Evolutionary conservation across 2,329 filamentous ascomycete species (phyloP), one percentile per base, ranked within the genome.

Genomic region (Diplocarpon mali): DNA sequence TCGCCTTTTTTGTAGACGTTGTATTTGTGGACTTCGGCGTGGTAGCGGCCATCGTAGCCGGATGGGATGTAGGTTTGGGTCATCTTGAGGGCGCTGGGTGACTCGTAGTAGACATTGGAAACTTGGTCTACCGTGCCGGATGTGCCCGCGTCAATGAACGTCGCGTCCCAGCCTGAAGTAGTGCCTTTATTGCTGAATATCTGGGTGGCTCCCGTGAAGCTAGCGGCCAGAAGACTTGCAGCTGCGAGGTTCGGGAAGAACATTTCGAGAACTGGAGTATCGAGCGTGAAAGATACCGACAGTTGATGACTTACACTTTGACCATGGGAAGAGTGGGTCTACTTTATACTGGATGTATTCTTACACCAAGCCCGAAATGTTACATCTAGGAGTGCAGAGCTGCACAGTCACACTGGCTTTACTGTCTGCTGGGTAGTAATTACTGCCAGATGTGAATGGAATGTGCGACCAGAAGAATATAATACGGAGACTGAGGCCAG

Each of bases 21-120:
- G 52, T 65, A 58, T 49, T 66, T 63, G 46, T 63, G 60, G 11
- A 66, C 66, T 56, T 73, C 70, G 31, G 70, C 68, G 60, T 73
- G 69, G 57, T 71, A 73, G 9, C 69, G 68, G 15, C 65, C 68
- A 2, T 41, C 57, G 56, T 67, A 70, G 53, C 47, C 56, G 8
- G 12, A n/a, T n/a, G n/a, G n/a, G n/a, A n/a, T 27, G 57, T 69
- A 68, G 30, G 60, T 63, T 52, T 69, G 67, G 2, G 64, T 66
- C 49, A 52, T 49, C 24, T 52, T 52, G 20, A 52, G 42, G 13
- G 47, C 35, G 7, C 35, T 37, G 13, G 49, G 16, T 2, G 34
- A 36, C 35, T 49, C 36, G 35, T 42, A 45, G 32, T 35, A 36
- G 38, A 52, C 34, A 34, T 52, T 52, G 30, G 38, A 37, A 11